These are phyloP conservation scores for Globisporangium rhizosaccharum DNA, from an alignment of 352 stramenopile genomes.

Conservation along the genomic window DNA sequence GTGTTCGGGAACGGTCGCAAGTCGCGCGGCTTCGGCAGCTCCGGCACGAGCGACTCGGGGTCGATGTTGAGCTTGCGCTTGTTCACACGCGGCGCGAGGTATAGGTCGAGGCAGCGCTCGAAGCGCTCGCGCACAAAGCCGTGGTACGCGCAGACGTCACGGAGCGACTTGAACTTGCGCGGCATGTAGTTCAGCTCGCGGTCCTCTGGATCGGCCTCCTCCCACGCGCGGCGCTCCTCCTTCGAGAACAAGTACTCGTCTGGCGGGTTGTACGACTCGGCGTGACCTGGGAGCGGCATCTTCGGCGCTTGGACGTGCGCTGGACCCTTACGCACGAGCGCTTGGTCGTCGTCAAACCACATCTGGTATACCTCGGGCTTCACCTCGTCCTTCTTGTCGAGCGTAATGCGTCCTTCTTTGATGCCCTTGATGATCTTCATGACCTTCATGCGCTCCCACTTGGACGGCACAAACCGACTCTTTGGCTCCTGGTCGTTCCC, in stretches of 20 bases:
- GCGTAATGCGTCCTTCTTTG: conserved; percentile 93
- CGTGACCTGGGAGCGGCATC: conserved; percentile 95
- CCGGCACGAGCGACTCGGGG: conserved; percentile 92
- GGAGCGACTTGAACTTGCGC: conserved; percentile 95
- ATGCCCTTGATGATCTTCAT: conserved; percentile 96
- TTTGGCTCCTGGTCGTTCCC: conserved; percentile 89
- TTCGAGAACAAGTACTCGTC: conserved; percentile 98
- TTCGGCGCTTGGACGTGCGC: conserved; percentile 97
- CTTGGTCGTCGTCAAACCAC: conserved; percentile 90
- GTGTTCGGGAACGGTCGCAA: conserved; percentile 98
- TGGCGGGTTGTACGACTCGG: conserved; percentile 98
- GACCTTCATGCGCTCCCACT: conserved; percentile 98
- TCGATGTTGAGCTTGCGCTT: conserved; percentile 98
- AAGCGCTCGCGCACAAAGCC: conserved; percentile 98
- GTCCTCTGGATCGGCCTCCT: conserved; percentile 93
- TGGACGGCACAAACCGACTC: conserved; percentile 92
- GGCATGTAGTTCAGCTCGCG: conserved; percentile 97
- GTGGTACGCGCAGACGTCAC: conserved; percentile 94
- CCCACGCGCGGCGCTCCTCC: conserved; percentile 95
- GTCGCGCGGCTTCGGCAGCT: conserved; percentile 95
- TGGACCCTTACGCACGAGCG: conserved; percentile 88
- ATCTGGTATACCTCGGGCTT: conserved; percentile 89
- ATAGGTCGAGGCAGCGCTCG: conserved; percentile 99
- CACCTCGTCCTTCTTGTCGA: conserved; percentile 90
- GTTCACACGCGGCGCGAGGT: conserved; percentile 95